Evolutionary conservation across 139 green algal species (phyloP), one percentile per base, ranked within the genome.

Genomic region (Chlamydomonas asymmetrica): DNA sequence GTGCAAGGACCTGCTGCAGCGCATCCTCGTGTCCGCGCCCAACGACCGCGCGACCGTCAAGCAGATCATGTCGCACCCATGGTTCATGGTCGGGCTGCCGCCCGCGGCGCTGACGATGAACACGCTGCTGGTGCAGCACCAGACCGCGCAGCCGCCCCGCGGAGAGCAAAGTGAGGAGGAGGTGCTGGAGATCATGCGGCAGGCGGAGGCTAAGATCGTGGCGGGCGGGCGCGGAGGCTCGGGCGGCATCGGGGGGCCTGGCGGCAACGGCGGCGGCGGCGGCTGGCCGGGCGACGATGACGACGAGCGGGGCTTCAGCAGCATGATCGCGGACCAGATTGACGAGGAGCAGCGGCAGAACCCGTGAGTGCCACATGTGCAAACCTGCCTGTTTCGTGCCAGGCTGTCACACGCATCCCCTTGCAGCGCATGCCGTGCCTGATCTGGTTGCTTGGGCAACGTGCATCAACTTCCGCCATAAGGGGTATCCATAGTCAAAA

Each of bases 21-120:
- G 70, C 41, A 82, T 87, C 63, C 78, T 87, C 37, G 29, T 66
- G 34, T 52, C 72, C 4, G 88, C 96, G 63, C 90, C 94, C 0
- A 31, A 50, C n/a, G 63, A 82, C n/a, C 80, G 92, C 31, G 65
- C 87, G 35, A 87, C 78, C 23, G 84, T 97, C 40, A 45, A 60
- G 13, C 76, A 90, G 71, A 92, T 97, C 75, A 89, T 91, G 79
- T n/a, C 67, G 57, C 90, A 95, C 82, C 82, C 85, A 38, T 96
- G 91, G 91, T 95, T 94, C 75, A 52, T 48, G 49, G 69, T 73
- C 20, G 78, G 76, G 6, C 80, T 86, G 64, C 80, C 80, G 52
- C 72, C 76, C 37, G 56, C 64, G 2, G 81, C 81, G 31, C 69
- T 83, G 38, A 79, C 61, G n/a, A 87, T 87, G 81, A 87, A 87